A percentile compares a stretch with the other conserved stretches of the same genome.
These are phyloP conservation scores for Ophiorrhiza pumila DNA, from an alignment of 257 asterid genomes.

Conservation along the genomic window DNA sequence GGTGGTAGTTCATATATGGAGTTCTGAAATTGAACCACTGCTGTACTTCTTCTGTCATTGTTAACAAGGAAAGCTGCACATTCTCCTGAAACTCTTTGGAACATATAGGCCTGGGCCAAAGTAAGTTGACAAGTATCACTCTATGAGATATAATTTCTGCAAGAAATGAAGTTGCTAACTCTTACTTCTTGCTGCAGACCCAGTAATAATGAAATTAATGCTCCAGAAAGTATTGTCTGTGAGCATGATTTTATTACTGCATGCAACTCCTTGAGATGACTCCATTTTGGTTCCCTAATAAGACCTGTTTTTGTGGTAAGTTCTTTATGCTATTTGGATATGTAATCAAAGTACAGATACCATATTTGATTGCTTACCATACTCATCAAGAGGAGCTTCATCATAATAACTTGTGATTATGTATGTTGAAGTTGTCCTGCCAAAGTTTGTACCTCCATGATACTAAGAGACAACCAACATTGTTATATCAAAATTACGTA, in stretches of 20 bases:
- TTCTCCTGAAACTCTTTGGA: conserved; percentile 39
- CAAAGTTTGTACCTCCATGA: conserved; percentile 92
- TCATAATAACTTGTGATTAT: conserved; percentile 62
- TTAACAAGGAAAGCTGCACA: conserved; percentile 90
- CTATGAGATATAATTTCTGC: background rate
- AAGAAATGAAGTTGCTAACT: background rate
- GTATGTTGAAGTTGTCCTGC: conserved; percentile 54
- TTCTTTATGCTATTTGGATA: background rate
- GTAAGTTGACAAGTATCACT: background rate
- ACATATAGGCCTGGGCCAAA: conserved; percentile 54
- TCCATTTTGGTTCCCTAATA: conserved; percentile 81
- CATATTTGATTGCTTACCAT: conserved; percentile 40
- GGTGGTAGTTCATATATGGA: conserved; percentile 48
- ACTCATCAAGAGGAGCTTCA: conserved; percentile 85
- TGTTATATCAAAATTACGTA: background rate
- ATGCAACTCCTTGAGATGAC: conserved; percentile 73
- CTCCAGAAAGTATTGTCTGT: conserved; percentile 52
- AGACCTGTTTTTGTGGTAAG: conserved; percentile 41
- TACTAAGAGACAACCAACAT: conserved; percentile 34
- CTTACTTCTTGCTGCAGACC: conserved; percentile 68
- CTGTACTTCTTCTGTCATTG: conserved; percentile 27
- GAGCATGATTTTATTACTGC: conserved; percentile 57
- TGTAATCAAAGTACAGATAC: background rate
- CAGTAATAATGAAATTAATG: conserved; percentile 31
- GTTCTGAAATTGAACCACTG: conserved; percentile 44